Evolutionary conservation across 2,329 filamentous ascomycete genomes (phyloP).

Genomic region (Calonectria pteridis): DNA sequence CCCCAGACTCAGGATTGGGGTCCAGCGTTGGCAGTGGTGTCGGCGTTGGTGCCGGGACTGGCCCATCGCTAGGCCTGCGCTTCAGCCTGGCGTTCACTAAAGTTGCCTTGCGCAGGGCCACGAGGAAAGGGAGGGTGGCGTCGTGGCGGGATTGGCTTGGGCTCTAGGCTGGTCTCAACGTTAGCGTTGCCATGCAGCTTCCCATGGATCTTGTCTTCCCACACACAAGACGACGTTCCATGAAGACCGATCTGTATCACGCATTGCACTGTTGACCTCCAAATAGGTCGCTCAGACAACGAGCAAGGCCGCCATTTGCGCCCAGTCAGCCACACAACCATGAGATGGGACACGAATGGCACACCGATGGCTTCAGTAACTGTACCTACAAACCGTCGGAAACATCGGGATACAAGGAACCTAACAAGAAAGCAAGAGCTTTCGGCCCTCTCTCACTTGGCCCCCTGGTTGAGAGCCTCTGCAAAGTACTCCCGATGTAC

Average conservation of each 20-base stretch:
- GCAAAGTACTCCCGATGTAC: background rate
- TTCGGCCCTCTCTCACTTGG: background rate
- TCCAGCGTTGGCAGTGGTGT: background rate
- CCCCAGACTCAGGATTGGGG: background rate
- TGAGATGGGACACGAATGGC: conserved; percentile 2
- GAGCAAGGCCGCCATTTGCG: background rate
- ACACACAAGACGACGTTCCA: background rate
- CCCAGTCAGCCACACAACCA: conserved; percentile 7
- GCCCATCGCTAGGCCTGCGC: background rate
- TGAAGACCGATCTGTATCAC: background rate
- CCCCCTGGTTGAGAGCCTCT: conserved; percentile 2
- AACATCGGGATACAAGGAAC: background rate
- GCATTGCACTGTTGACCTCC: conserved; percentile 9
- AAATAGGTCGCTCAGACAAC: conserved; percentile 1
- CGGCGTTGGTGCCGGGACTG: background rate
- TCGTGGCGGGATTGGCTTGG: conserved; percentile 16
- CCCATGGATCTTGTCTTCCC: conserved; percentile 4
- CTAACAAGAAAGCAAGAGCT: background rate
- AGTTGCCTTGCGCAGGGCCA: conserved; percentile 16
- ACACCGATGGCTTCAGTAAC: conserved; percentile 6
- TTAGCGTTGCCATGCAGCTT: conserved; percentile 7
- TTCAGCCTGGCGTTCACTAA: conserved; percentile 23
- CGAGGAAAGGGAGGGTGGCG: conserved; percentile 14
- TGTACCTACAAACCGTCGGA: background rate
- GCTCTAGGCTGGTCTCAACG: conserved; percentile 10